phyloP scores from a whole-genome alignment of 768 basidiomycete species.

The Fibroporia radiculosa region DNA sequence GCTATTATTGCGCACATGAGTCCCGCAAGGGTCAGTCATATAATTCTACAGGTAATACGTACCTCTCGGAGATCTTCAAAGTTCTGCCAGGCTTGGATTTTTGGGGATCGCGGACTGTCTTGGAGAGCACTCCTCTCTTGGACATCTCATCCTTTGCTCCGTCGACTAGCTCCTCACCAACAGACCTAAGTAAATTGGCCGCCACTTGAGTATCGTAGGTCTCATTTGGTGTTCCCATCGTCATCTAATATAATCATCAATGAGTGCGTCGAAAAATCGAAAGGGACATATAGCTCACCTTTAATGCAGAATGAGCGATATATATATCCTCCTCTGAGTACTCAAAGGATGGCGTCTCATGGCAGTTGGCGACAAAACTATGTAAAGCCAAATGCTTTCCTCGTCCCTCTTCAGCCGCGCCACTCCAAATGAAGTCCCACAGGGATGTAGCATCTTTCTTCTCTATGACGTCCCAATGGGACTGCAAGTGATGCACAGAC shows the following conservation, averaged over 20 bases:
- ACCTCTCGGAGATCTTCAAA: slow-evolving; percentile 72
- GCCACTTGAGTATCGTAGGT: slow-evolving; percentile 57
- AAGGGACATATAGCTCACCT: slow-evolving; percentile 41
- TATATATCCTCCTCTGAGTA: slow-evolving; percentile 33
- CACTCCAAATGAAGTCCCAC: slow-evolving; percentile 75
- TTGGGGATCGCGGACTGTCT: slow-evolving; percentile 51
- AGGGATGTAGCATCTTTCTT: slow-evolving; percentile 32
- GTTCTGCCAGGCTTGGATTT: slow-evolving; percentile 65
- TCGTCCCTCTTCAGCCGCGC: slow-evolving; percentile 63
- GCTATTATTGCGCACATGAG: slow-evolving; percentile 26
- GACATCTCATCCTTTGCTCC: slow-evolving; percentile 54
- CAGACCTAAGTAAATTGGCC: slow-evolving; percentile 44
- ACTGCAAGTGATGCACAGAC: slow-evolving; percentile 35
- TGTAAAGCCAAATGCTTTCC: slow-evolving; percentile 60
- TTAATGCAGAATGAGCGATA: slow-evolving; percentile 63
- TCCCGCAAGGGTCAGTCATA: not conserved
- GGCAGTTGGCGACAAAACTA: slow-evolving; percentile 40
- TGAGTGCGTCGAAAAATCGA: no score
- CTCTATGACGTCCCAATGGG: slow-evolving; percentile 45
- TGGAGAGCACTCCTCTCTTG: slow-evolving; percentile 58
- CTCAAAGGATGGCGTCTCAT: slow-evolving; percentile 27
- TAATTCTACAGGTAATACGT: slow-evolving; percentile 9
- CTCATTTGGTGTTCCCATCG: slow-evolving; percentile 64
- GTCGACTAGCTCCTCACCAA: slow-evolving; percentile 49
- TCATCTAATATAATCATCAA: slow-evolving; percentile 46